A percentile compares a stretch with the other conserved stretches of the same genome.
Evolutionary conservation across 495 filamentous ascomycete genomes (phyloP).

Genomic region (Aspergillus nidulans): DNA sequence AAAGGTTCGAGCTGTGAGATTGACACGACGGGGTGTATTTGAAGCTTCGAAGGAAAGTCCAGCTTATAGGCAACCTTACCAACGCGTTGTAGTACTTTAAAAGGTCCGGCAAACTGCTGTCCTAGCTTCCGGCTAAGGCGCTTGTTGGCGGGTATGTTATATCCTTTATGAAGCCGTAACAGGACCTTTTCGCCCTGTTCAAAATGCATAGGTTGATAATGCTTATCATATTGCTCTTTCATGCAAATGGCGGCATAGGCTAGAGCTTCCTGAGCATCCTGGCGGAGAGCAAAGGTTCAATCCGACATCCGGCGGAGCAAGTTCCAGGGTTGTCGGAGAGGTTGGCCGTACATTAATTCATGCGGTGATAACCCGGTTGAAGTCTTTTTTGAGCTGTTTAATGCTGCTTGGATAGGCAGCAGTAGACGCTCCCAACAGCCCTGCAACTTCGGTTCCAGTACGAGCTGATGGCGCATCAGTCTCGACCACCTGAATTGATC

Average conservation of each 20-base stretch:
- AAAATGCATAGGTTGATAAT: background rate
- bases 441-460: no score
- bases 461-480: no score
- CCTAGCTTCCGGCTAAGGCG: background rate
- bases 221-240: background rate
- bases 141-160: background rate
- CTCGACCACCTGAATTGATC: constrained; percentile 16
- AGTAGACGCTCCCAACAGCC: background rate
- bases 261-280: background rate
- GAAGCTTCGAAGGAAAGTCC: background rate
- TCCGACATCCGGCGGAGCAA: background rate
- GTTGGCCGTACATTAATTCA: background rate
- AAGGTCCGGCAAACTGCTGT: background rate
- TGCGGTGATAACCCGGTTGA: background rate
- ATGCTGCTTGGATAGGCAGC: background rate
- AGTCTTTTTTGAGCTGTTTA: background rate
- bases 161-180: background rate
- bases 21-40: background rate
- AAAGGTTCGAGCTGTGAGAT: background rate
- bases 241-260: background rate
- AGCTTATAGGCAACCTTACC: background rate
- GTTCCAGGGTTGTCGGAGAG: background rate
- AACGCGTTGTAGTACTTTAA: background rate
- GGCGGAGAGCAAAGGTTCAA: background rate
- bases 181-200: background rate